Evolutionary conservation across 257 asterid genomes (phyloP).

Genomic region (Striga asiatica): DNA sequence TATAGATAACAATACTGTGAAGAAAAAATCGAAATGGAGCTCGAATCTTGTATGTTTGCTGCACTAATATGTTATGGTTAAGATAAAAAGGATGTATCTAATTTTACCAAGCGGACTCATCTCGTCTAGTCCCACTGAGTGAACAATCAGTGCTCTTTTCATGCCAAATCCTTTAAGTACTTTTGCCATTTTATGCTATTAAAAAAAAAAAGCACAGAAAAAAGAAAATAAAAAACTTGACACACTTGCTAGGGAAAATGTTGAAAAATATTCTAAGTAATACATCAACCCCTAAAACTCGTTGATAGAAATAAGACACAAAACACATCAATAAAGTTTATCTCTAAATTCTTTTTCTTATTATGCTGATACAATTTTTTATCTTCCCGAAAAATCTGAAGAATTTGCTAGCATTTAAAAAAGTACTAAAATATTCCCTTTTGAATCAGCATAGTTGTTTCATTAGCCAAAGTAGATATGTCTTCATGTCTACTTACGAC

Average conservation of each 20-base stretch:
- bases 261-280: too few species aligned
- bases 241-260: too few species aligned
- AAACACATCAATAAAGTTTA: too few species aligned
- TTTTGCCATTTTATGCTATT: constrained; percentile 60
- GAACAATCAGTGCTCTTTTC: constrained; percentile 65
- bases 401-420: too few species aligned
- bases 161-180: constrained; percentile 62
- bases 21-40: not conserved
- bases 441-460: not conserved
- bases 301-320: too few species aligned
- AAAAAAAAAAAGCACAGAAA: too few species aligned
- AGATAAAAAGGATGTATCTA: not conserved
- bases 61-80: not conserved
- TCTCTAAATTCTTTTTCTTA: too few species aligned
- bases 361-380: not conserved
- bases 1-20: not conserved
- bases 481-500: not conserved
- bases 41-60: too few species aligned
- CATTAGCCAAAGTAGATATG: not conserved
- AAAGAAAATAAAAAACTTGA: too few species aligned
- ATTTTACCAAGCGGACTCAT: constrained; percentile 70
- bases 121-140: constrained; percentile 67
- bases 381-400: too few species aligned
- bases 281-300: too few species aligned
- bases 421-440: not conserved